These are phyloP conservation scores for Bipolaris oryzae DNA, from an alignment of 2,329 filamentous ascomycete species.

Conservation along the genomic window DNA sequence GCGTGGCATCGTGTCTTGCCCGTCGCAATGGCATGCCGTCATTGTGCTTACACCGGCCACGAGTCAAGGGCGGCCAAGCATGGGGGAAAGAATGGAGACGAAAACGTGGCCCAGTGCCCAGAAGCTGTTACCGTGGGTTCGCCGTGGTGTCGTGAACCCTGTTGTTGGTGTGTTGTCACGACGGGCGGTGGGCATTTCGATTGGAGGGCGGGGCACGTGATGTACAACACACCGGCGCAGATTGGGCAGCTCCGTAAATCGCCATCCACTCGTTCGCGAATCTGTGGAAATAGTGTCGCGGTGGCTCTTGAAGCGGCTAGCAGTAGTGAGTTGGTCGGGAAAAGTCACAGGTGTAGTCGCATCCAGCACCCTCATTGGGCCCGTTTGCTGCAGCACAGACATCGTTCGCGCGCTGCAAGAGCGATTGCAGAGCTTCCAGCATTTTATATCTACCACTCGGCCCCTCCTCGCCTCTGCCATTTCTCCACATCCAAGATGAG, in stretches of 20 bases:
- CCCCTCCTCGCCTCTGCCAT: conserved; percentile 35
- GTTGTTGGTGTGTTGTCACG: conserved; percentile 8
- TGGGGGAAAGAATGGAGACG: conserved; percentile 2
- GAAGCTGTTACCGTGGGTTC: conserved; percentile 7
- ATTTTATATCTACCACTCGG: conserved; percentile 41
- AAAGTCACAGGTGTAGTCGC: conserved; percentile 15
- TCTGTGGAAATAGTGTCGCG: conserved; percentile 13
- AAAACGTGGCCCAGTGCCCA: conserved; percentile 1
- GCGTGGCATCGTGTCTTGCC: neutral
- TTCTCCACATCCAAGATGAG: conserved; percentile 42
- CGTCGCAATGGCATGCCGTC: neutral
- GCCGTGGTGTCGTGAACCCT: conserved; percentile 12
- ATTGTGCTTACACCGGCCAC: neutral
- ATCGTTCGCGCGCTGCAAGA: conserved; percentile 30
- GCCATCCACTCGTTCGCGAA: conserved; percentile 22
- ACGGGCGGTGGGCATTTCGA: conserved; percentile 6
- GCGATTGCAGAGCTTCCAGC: conserved; percentile 30
- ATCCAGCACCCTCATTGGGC: conserved; percentile 27
- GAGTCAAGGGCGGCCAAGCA: neutral
- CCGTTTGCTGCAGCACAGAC: conserved; percentile 23
- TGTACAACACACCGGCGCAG: conserved; percentile 26
- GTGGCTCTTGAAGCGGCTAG: conserved; percentile 23
- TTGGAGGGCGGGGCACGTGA: conserved; percentile 17
- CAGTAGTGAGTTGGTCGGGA: conserved; percentile 25
- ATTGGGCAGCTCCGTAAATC: conserved; percentile 15